A percentile compares a stretch with the other conserved stretches of the same genome.
Conservation (phyloP, 805 yeast species). For the Saccharomycopsis capsularis region DNA sequence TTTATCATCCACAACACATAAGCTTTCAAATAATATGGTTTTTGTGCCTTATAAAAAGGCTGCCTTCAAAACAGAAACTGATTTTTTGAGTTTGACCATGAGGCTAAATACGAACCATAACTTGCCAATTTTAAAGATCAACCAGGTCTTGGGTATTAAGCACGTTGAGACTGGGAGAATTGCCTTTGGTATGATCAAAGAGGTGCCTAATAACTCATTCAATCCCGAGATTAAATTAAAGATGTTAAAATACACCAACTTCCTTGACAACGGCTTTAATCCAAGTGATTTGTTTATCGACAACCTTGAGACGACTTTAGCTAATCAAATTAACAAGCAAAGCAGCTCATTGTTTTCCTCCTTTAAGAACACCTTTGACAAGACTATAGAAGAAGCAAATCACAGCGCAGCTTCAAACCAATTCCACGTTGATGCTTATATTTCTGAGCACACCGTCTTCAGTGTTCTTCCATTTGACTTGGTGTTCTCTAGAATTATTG, state of each 20-base stretch:
- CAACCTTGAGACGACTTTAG: not conserved
- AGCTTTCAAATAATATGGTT: constrained; percentile 18
- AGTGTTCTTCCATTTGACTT: constrained; percentile 19
- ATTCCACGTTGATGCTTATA: not conserved
- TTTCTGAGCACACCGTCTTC: constrained; percentile 9
- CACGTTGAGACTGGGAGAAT: constrained; percentile 2
- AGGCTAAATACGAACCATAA: constrained; percentile 20
- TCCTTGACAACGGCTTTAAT: not conserved
- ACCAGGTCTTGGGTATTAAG: constrained; percentile 19
- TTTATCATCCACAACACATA: constrained; percentile 12
- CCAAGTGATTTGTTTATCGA: constrained; percentile 3
- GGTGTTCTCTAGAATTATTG: constrained; percentile 17
- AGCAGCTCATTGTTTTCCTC: too few species aligned
- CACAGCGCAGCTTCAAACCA: not conserved
- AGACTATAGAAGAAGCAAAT: not conserved
- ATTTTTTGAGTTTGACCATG: constrained; percentile 3
- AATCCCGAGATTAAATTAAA: constrained; percentile 21
- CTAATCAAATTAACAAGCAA: not conserved
- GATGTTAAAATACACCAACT: constrained; percentile 2
- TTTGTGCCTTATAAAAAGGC: constrained; percentile 21
- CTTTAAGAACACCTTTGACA: too few species aligned
- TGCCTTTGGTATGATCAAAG: constrained; percentile 11
- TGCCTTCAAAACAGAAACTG: constrained; percentile 5
- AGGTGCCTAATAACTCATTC: constrained; percentile 19
- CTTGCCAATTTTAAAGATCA: constrained; percentile 15